Conservation (phyloP, 768 basidiomycete species). For the Amanita pallidorosea region DNA sequence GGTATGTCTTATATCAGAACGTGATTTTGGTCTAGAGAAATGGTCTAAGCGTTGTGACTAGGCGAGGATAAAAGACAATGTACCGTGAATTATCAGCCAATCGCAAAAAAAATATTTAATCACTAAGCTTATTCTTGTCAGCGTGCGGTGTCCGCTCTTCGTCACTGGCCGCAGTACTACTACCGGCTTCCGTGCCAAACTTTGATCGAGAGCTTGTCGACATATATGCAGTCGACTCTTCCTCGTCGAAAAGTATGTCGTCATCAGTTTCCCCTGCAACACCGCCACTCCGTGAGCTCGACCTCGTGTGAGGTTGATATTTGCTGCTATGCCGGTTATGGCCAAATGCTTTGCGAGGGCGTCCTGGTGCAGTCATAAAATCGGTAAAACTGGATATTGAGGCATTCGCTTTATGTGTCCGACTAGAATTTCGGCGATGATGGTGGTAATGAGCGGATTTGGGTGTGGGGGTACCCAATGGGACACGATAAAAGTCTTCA, state of each 20-base stretch:
- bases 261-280: slow-evolving; percentile 26
- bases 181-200: slow-evolving; percentile 31
- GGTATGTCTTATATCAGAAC: neutral
- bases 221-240: slow-evolving; percentile 30
- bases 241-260: slow-evolving; percentile 57
- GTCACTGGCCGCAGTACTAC: slow-evolving; percentile 23
- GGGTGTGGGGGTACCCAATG: slow-evolving; percentile 36
- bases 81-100: neutral
- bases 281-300: slow-evolving; percentile 8
- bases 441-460: slow-evolving; percentile 14
- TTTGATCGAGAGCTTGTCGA: slow-evolving; percentile 33
- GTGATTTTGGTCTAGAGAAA: neutral
- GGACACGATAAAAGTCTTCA: slow-evolving; percentile 60
- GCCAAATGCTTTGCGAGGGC: slow-evolving; percentile 18
- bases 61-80: neutral
- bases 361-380: slow-evolving; percentile 47
- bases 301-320: neutral
- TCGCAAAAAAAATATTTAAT: neutral
- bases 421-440: slow-evolving; percentile 18
- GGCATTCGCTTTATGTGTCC: slow-evolving; percentile 12
- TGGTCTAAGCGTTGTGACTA: neutral
- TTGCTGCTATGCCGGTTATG: slow-evolving; percentile 12
- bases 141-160: slow-evolving; percentile 20
- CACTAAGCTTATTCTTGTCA: slow-evolving; percentile 2
- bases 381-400: slow-evolving; percentile 51